Conservation (phyloP, 805 yeast genomes). For the Saccharomyces paradoxus region DNA sequence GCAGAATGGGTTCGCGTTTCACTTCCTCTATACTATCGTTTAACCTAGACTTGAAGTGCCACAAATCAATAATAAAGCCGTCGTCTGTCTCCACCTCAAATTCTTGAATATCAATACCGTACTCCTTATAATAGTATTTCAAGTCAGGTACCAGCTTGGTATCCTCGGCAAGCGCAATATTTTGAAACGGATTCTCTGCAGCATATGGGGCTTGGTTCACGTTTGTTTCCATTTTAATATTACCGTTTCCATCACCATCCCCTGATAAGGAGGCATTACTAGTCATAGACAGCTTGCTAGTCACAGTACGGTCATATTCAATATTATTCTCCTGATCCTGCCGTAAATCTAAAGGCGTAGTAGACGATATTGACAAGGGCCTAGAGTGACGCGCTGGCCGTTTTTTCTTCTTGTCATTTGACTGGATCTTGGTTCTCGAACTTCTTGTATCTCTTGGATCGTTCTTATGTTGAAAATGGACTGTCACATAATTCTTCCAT, state of each 20-base stretch:
- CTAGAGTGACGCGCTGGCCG: constrained; percentile 6
- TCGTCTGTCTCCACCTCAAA: constrained; percentile 64
- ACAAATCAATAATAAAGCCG: constrained; percentile 64
- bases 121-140: constrained; percentile 55
- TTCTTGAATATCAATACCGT: constrained; percentile 52
- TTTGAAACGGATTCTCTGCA: constrained; percentile 24
- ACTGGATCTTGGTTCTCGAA: constrained; percentile 16
- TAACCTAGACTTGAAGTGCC: constrained; percentile 34
- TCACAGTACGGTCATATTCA: constrained; percentile 25
- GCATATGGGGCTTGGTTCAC: neutral
- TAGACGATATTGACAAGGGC: constrained; percentile 13
- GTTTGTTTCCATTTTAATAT: neutral
- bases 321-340: constrained; percentile 21
- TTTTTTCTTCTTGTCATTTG: constrained; percentile 5
- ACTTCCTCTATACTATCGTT: neutral
- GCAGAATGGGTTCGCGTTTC: constrained; percentile 47
- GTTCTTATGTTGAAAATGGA: constrained; percentile 16
- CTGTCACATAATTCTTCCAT: constrained; percentile 25
- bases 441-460: constrained; percentile 27
- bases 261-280: neutral
- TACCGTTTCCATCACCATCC: neutral
- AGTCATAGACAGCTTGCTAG: constrained; percentile 6
- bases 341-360: constrained; percentile 16
- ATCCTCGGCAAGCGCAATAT: constrained; percentile 22
- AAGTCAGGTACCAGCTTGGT: constrained; percentile 43